Percentiles rank a stretch among this genome's conserved stretches.
These are phyloP conservation scores for Yamadazyma atmosphaerica DNA, from an alignment of 1,139 yeast genomes.

Conservation along the genomic window DNA sequence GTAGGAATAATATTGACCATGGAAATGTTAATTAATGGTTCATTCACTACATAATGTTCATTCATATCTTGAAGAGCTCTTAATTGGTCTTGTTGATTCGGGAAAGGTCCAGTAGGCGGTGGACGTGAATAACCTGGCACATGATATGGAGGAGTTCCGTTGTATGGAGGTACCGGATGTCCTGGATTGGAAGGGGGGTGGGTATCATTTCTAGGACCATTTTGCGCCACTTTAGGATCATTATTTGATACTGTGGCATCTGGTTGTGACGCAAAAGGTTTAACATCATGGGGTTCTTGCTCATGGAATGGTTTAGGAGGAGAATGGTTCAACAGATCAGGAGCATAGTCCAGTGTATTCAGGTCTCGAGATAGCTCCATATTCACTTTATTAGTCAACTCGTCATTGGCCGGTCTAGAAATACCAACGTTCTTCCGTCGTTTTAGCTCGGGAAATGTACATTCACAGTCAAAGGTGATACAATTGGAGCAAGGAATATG, in stretches of 20 bases:
- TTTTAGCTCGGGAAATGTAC: constrained; percentile 47
- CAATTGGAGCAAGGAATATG: constrained; percentile 80
- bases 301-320: no score
- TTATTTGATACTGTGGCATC: no score
- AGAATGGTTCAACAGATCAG: no score
- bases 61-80: background rate
- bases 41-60: background rate
- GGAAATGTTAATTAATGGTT: constrained; percentile 1
- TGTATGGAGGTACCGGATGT: no score
- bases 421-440: background rate
- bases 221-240: no score
- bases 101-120: background rate
- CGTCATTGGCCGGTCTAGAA: constrained; percentile 5
- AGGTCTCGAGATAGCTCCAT: background rate
- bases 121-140: background rate
- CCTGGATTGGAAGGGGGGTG: no score
- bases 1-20: background rate
- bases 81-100: background rate
- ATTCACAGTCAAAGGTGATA: constrained; percentile 73
- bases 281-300: no score
- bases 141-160: no score
- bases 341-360: no score
- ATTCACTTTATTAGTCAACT: constrained; percentile 8
- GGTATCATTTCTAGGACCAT: no score
- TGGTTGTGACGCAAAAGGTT: no score